Evolutionary conservation across 331 rosid genomes (phyloP).

Genomic region (Stylosanthes scabra): DNA sequence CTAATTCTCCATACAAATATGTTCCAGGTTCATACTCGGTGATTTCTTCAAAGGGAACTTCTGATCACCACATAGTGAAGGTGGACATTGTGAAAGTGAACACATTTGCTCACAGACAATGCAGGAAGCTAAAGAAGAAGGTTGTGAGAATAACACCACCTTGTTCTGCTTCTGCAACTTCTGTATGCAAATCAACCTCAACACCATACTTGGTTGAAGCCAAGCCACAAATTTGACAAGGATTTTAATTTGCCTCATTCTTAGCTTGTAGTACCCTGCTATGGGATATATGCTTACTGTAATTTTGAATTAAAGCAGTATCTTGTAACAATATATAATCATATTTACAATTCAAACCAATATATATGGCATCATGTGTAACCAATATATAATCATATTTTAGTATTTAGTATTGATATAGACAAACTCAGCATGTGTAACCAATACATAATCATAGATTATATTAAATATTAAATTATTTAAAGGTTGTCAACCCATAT

Average conservation of each 20-base stretch:
- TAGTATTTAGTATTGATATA: too few relatives aligned
- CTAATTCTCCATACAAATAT: conserved; percentile 60
- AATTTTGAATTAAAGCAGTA: neutral
- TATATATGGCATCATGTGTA: neutral
- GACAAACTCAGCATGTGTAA: neutral
- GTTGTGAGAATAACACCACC: conserved; percentile 52
- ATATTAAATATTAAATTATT: too few relatives aligned
- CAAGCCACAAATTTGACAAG: conserved; percentile 7
- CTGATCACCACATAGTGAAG: conserved; percentile 87
- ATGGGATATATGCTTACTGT: neutral
- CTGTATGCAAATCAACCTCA: conserved; percentile 51
- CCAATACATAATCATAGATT: too few relatives aligned
- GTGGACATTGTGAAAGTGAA: conserved; percentile 57
- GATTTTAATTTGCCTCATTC: neutral
- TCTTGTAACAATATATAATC: neutral
- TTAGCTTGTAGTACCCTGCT: neutral
- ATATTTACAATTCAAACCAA: neutral
- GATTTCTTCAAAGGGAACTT: conserved; percentile 84
- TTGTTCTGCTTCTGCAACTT: conserved; percentile 59
- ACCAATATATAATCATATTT: too few relatives aligned
- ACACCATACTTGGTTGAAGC: conserved; percentile 28
- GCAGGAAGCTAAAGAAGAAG: conserved; percentile 53
- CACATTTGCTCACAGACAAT: conserved; percentile 45
- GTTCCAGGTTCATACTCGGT: conserved; percentile 85
- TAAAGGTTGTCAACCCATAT: too few relatives aligned